Conservation (phyloP, 75 land plant species). For the Sequoiadendron giganteum region DNA sequence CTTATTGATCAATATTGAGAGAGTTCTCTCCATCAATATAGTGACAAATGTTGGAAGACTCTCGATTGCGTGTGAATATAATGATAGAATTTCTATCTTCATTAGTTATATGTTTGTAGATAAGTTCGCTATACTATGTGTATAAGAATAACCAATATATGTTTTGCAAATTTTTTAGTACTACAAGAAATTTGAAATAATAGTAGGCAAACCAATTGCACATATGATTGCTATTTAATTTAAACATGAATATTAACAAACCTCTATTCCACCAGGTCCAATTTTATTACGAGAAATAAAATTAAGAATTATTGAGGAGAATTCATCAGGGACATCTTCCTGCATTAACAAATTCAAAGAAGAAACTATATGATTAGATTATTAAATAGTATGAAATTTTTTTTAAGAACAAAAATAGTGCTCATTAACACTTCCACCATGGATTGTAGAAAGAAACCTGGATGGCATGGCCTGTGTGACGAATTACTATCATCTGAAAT, state of each 20-base stretch:
- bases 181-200: not conserved
- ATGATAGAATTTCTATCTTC: not conserved
- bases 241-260: conserved; percentile 19
- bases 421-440: not conserved
- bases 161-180: not conserved
- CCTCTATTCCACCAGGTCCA: conserved; percentile 93
- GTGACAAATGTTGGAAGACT: not conserved
- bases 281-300: conserved; percentile 87
- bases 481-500: conserved; percentile 93
- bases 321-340: conserved; percentile 98
- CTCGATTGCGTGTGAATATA: not conserved
- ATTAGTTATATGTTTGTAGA: not conserved
- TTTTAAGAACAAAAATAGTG: not conserved
- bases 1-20: not conserved
- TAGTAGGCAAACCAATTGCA: not conserved
- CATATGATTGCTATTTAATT: not conserved
- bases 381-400: not conserved
- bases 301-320: conserved; percentile 64
- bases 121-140: not conserved
- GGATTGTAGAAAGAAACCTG: conserved; percentile 53
- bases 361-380: not conserved
- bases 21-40: not conserved
- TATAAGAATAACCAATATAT: not conserved
- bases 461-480: conserved; percentile 95
- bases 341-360: conserved; percentile 19